Conservation (phyloP, 768 basidiomycete species). For the Suillus clintonianus region DNA sequence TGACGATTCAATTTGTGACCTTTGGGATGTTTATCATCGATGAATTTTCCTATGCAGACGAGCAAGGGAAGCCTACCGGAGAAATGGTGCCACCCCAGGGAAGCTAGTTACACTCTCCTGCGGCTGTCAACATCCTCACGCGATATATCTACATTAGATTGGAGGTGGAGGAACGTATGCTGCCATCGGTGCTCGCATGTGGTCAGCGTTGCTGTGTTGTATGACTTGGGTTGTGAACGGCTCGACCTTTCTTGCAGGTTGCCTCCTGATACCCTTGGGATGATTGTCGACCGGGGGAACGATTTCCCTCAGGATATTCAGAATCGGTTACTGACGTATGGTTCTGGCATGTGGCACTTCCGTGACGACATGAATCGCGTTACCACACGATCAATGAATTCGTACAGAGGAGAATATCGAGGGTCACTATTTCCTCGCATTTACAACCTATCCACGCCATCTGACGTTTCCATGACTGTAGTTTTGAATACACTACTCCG, state of each 20-base stretch:
- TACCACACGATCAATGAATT: constrained; percentile 78
- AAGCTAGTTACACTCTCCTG: constrained; percentile 21
- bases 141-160: constrained; percentile 49
- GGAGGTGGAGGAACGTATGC: constrained; percentile 90
- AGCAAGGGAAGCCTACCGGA: constrained; percentile 53
- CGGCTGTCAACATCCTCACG: constrained; percentile 4
- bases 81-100: constrained; percentile 51
- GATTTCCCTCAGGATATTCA: constrained; percentile 72
- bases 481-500: constrained; percentile 79
- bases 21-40: constrained; percentile 93
- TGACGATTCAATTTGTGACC: constrained; percentile 50
- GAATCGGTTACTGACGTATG: constrained; percentile 58
- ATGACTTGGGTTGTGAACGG: background rate
- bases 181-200: constrained; percentile 78
- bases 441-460: background rate
- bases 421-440: constrained; percentile 42
- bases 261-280: constrained; percentile 62
- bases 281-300: constrained; percentile 80
- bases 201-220: constrained; percentile 40
- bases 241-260: constrained; percentile 48
- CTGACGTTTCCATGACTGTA: constrained; percentile 27
- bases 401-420: constrained; percentile 72
- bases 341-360: constrained; percentile 77
- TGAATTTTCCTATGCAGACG: constrained; percentile 65
- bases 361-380: constrained; percentile 52